Base-by-base conservation (phyloP, 2,329 filamentous ascomycete genomes). In the Monilinia laxa region DNA sequence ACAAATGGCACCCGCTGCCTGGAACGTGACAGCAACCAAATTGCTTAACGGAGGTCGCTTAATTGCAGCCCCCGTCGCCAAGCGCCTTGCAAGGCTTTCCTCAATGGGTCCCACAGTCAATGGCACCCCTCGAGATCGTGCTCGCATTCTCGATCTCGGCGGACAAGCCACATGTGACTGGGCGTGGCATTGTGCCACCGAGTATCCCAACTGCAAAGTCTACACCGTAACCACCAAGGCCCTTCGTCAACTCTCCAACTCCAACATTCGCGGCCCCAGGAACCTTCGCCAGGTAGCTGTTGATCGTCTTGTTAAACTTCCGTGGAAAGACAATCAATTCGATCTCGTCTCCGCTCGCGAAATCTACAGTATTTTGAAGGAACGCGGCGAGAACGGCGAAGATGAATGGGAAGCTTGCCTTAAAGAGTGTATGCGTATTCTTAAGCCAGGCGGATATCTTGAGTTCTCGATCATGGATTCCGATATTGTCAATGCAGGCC, bases 401-500 rank as follows among this genome's bases (percentile, higher is more conserved):
- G 92, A 98, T 75, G 94, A 98, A 79, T 97, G 93, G 84, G 91
- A 96, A 76, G 83, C 88, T 59, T 95, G 92, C 69, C 83, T 98
- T 11, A 82, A 82, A 63, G 95, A 99, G 80, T 96, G 93, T 77
- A 88, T 92, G 81, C 92, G 95, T 68, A 90, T 96, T 67, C 87
- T 84, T 63, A 97, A 97, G 80, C 93, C 94, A 0, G 93, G 92
- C 62, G 95, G 95, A 42, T 94, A 94, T 77, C 81, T 99, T 67
- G 95, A 99, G 76, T 99, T 95, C 80, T 89, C 87, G 69, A 80
- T 98, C 55, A 86, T 98, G 72, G 95, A 99, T 77, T 90, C 93
- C 1, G 93, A 96, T 75, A 88, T 99, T 72, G 87, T 96, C 69
- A 93, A 93, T 71, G 88, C 92, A 0, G 93, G 93, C 0, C 88